phyloP scores from a whole-genome alignment of 139 green algal species.

The Asterochloris erici region DNA sequence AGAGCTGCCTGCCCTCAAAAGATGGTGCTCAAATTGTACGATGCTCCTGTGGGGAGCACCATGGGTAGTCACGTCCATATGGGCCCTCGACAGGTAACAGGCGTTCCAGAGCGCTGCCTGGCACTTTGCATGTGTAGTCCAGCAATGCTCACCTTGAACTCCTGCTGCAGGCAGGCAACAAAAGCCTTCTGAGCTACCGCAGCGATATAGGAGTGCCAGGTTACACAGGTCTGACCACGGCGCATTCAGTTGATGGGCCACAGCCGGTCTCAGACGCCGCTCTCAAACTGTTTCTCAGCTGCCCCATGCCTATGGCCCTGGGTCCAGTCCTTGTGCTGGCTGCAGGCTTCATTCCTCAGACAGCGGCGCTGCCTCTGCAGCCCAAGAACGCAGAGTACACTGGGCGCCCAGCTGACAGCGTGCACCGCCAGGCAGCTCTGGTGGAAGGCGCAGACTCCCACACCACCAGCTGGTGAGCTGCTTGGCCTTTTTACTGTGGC shows the following conservation, averaged over 20 bases:
- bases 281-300: too few species aligned
- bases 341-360: conserved; percentile 27
- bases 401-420: conserved; percentile 22
- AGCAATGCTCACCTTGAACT: neutral
- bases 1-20: neutral
- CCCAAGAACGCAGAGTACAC: conserved; percentile 44
- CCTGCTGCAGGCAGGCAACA: conserved; percentile 41
- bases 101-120: neutral
- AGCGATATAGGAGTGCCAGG: conserved; percentile 49
- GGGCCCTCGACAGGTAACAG: conserved; percentile 4
- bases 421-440: neutral
- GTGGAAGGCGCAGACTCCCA: neutral
- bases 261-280: neutral
- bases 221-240: conserved; percentile 37
- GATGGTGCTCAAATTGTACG: conserved; percentile 15
- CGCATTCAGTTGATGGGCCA: neutral
- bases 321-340: too few species aligned
- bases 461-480: conserved; percentile 8
- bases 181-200: conserved; percentile 42
- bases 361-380: conserved; percentile 22
- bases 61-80: conserved; percentile 1
- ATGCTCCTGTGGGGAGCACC: neutral
- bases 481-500: neutral
- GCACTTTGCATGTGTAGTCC: neutral
- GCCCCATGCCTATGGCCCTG: too few species aligned